These are phyloP conservation scores for Candida smagusa DNA, from an alignment of 1,139 yeast species.

Conservation along the genomic window DNA sequence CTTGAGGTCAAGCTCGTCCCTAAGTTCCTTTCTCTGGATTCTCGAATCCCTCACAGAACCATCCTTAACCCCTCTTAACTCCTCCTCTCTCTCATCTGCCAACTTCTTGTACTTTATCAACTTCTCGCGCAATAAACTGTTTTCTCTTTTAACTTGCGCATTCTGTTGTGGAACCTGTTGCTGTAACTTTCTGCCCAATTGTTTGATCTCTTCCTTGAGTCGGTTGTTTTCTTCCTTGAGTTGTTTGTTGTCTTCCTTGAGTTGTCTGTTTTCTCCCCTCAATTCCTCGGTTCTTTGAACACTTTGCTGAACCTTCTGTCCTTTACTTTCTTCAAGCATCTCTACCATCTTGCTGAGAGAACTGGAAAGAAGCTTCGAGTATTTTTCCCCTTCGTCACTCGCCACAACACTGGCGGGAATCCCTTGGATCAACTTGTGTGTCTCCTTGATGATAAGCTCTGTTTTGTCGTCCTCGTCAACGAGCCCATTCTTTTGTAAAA, in stretches of 20 bases:
- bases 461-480: slow-evolving; percentile 17
- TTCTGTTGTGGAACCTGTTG: slow-evolving; percentile 14
- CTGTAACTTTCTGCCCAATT: slow-evolving; percentile 9
- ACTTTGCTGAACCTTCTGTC: slow-evolving; percentile 13
- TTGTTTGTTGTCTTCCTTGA: slow-evolving; percentile 1
- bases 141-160: slow-evolving; percentile 23
- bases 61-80: too few relatives aligned
- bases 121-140: slow-evolving; percentile 29
- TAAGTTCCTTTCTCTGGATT: not conserved
- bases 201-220: slow-evolving; percentile 13
- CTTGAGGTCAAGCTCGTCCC: not conserved
- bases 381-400: slow-evolving; percentile 27
- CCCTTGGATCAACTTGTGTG: slow-evolving; percentile 26
- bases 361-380: slow-evolving; percentile 18
- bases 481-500: slow-evolving; percentile 5
- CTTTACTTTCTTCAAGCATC: slow-evolving; percentile 19
- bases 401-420: slow-evolving; percentile 21
- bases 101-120: slow-evolving; percentile 32
- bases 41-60: too few relatives aligned
- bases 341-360: slow-evolving; percentile 23
- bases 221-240: slow-evolving; percentile 6
- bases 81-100: slow-evolving; percentile 19
- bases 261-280: slow-evolving; percentile 1
- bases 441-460: slow-evolving; percentile 26
- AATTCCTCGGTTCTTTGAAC: slow-evolving; percentile 15